Conservation (phyloP, 1,139 yeast species). For the Yamadazyma jaroonii region DNA sequence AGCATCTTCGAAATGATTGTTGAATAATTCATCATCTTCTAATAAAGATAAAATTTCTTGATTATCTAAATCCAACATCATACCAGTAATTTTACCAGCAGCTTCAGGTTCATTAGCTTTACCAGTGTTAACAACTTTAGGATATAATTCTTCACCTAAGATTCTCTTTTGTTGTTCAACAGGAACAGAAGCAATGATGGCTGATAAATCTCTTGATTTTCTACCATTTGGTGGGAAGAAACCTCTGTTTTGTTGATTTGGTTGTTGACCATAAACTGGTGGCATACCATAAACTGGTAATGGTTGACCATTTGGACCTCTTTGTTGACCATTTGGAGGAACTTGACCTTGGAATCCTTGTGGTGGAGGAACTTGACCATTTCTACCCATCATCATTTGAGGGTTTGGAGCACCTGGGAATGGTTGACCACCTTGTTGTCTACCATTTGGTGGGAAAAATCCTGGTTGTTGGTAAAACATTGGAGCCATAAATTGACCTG, state of each 20-base stretch:
- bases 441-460: constrained; percentile 74
- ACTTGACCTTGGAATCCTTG: constrained; percentile 65
- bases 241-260: constrained; percentile 35
- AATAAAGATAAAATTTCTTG: constrained; percentile 85
- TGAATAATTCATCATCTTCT: constrained; percentile 87
- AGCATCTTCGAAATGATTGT: constrained; percentile 93
- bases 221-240: constrained; percentile 43
- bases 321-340: constrained; percentile 49
- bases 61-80: constrained; percentile 95
- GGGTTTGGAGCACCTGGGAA: constrained; percentile 72
- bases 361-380: constrained; percentile 61
- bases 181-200: constrained; percentile 61
- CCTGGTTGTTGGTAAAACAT: constrained; percentile 92
- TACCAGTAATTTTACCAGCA: constrained; percentile 98
- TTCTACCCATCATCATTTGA: constrained; percentile 80
- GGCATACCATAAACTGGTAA: constrained; percentile 80
- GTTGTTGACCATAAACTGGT: constrained; percentile 55
- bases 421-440: constrained; percentile 50
- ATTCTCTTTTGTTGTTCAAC: constrained; percentile 94
- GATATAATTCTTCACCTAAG: constrained; percentile 96
- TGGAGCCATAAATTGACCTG: constrained; percentile 95
- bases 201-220: constrained; percentile 46
- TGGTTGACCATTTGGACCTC: constrained; percentile 81
- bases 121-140: constrained; percentile 88
- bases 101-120: constrained; percentile 86